A percentile compares a stretch with the other conserved stretches of the same genome.
Conservation (phyloP, 2,329 filamentous ascomycete species). For the Aureobasidium musti region DNA sequence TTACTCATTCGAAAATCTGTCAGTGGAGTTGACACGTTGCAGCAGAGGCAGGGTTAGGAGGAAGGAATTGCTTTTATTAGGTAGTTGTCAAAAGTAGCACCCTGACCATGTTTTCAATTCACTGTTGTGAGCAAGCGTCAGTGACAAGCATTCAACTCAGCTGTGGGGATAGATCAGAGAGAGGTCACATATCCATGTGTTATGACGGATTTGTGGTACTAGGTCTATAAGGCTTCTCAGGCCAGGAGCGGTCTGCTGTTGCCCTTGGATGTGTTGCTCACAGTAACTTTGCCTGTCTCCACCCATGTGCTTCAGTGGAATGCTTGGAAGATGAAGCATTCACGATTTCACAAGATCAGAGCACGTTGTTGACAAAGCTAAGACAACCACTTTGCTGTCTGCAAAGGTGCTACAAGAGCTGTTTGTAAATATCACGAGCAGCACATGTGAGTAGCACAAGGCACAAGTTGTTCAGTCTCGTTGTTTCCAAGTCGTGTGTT, state of each 20-base stretch:
- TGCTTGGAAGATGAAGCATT: background rate
- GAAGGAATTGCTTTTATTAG: background rate
- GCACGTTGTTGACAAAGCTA: too few relatives aligned
- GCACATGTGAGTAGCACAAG: background rate
- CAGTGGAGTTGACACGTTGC: background rate
- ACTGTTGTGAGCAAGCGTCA: background rate
- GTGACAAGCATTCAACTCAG: background rate
- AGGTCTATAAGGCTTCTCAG: background rate
- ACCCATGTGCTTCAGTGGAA: background rate
- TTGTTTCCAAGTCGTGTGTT: constrained; percentile 1
- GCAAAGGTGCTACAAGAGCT: too few relatives aligned
- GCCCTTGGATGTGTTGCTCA: background rate
- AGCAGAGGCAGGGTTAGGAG: too few relatives aligned
- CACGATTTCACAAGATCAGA: too few relatives aligned
- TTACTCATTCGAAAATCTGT: background rate
- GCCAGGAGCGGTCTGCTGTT: background rate
- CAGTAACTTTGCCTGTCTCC: background rate
- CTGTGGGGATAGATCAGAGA: background rate
- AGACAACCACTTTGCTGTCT: too few relatives aligned
- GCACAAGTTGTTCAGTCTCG: background rate
- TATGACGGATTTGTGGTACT: background rate
- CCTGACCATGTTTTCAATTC: background rate
- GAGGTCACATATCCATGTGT: too few relatives aligned
- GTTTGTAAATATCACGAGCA: background rate
- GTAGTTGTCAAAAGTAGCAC: background rate